Evolutionary conservation across 371 early-diverging fungal genomes (phyloP).

Genomic region (Mucor saturninus): DNA sequence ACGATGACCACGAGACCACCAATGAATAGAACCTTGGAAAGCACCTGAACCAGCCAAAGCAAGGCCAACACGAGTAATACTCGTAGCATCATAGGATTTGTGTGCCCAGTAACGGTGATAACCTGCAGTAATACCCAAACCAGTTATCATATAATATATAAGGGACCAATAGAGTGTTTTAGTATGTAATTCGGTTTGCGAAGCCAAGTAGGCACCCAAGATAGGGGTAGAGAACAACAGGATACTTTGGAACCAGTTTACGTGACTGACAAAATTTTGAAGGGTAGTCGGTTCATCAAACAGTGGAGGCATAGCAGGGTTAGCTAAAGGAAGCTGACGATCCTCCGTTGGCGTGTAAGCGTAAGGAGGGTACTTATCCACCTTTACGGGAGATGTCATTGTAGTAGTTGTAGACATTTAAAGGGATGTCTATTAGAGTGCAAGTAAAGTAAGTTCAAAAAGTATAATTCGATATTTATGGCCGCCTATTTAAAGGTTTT

Average conservation of each 20-base stretch:
- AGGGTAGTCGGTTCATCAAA: constrained; percentile 58
- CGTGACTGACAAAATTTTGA: constrained; percentile 52
- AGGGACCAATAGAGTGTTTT: constrained; percentile 81
- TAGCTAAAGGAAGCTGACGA: constrained; percentile 43
- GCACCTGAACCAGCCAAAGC: constrained; percentile 75
- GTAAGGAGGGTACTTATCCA: constrained; percentile 28
- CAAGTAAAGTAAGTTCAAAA: background rate
- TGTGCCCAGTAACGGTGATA: constrained; percentile 88
- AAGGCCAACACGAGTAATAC: constrained; percentile 58
- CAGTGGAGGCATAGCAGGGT: constrained; percentile 48
- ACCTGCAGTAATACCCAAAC: constrained; percentile 57
- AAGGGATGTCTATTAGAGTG: background rate
- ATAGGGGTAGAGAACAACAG: constrained; percentile 80
- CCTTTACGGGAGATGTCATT: constrained; percentile 2
- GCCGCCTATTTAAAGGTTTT: constrained; percentile 10
- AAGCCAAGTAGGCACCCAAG: constrained; percentile 79
- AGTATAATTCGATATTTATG: background rate
- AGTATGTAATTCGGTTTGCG: constrained; percentile 63
- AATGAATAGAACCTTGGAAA: constrained; percentile 82
- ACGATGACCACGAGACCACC: constrained; percentile 89
- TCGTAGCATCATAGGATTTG: constrained; percentile 67
- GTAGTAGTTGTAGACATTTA: constrained; percentile 16
- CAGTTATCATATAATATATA: constrained; percentile 84
- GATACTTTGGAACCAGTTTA: constrained; percentile 85
- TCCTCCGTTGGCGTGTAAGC: constrained; percentile 48